Evolutionary conservation across 1,284 basidiomycete genomes (phyloP).

Genomic region (Erythrobasidium hasegawianum): DNA sequence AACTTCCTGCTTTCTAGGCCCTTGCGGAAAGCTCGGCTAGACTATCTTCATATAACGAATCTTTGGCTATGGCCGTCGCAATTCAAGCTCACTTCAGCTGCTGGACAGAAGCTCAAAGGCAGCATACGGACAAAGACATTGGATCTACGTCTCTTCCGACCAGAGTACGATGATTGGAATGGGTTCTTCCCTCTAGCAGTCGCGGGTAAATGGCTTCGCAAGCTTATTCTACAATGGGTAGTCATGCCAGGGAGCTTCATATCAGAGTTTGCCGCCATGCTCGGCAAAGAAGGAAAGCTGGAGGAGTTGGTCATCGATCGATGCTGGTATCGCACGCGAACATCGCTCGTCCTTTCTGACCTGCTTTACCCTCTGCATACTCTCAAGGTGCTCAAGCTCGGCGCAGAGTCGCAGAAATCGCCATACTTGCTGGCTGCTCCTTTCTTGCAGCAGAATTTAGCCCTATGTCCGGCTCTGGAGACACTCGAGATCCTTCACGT

Average conservation of each 20-base stretch:
- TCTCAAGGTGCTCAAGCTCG: not conserved
- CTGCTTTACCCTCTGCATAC: not conserved
- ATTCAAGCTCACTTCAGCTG: conserved; percentile 1
- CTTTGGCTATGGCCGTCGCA: not conserved
- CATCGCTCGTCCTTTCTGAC: not conserved
- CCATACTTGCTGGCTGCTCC: not conserved
- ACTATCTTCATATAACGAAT: not conserved
- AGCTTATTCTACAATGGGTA: not conserved
- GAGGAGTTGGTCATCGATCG: not conserved
- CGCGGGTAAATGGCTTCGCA: not conserved
- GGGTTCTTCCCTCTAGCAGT: not conserved
- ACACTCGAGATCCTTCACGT: not conserved
- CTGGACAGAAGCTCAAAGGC: not conserved
- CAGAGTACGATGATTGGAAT: conserved; percentile 6
- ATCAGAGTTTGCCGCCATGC: not conserved
- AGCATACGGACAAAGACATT: not conserved
- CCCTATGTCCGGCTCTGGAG: not conserved
- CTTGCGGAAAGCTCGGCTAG: not conserved
- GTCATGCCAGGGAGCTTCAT: not conserved
- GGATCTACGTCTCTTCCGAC: not conserved
- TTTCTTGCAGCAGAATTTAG: not conserved
- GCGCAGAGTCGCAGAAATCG: not conserved
- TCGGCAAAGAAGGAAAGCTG: not conserved
- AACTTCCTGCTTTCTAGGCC: not conserved
- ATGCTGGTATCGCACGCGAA: not conserved